These are phyloP conservation scores for Drechslerella dactyloides DNA, from an alignment of 2,329 filamentous ascomycete species.

Conservation along the genomic window DNA sequence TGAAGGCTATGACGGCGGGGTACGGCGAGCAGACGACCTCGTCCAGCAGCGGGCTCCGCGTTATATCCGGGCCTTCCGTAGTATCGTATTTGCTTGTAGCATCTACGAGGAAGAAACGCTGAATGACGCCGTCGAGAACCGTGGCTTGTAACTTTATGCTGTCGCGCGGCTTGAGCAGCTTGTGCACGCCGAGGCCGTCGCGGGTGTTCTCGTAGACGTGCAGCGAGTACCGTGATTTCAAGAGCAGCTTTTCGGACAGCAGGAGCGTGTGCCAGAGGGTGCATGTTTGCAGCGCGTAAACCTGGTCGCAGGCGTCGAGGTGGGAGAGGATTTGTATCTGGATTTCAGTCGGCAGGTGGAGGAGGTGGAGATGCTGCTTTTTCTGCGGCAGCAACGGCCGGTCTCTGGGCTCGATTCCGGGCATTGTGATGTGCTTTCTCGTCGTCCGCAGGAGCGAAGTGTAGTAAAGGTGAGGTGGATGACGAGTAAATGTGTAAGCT, in stretches of 20 bases:
- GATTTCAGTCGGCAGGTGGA: constrained; percentile 3
- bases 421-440: neutral
- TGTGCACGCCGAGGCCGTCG: neutral
- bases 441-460: too few species aligned
- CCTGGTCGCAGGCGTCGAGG: constrained; percentile 2
- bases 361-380: neutral
- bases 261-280: neutral
- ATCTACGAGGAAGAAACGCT: neutral
- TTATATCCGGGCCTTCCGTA: constrained; percentile 1
- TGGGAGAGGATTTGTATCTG: constrained; percentile 15
- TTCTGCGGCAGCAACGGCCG: too few species aligned
- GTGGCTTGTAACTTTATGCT: neutral
- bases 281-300: neutral
- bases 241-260: neutral
- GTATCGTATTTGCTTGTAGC: neutral
- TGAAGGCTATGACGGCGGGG: neutral
- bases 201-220: neutral
- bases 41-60: constrained; percentile 14
- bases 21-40: constrained; percentile 9
- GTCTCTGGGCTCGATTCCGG: neutral
- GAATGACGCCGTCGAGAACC: neutral
- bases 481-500: too few species aligned
- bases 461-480: too few species aligned
- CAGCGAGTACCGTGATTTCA: neutral
- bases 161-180: neutral